These are phyloP conservation scores for Penicillium chermesinum DNA, from an alignment of 495 filamentous ascomycete genomes.

Conservation along the genomic window DNA sequence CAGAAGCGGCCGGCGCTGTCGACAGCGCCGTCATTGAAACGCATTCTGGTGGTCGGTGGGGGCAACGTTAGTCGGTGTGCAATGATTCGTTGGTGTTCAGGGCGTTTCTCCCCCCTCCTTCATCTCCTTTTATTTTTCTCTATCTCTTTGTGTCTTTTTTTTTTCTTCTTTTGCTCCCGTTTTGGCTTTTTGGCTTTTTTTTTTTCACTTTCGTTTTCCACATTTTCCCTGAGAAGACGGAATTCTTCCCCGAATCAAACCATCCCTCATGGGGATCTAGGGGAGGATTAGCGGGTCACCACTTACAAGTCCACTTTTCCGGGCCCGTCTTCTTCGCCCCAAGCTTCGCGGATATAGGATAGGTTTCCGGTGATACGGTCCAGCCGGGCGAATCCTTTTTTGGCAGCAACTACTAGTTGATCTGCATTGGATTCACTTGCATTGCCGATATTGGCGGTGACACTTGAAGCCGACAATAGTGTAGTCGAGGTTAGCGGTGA, in stretches of 20 bases:
- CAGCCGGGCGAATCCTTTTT: slow-evolving; percentile 72
- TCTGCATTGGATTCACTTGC: slow-evolving; percentile 54
- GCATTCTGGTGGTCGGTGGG: slow-evolving; percentile 37
- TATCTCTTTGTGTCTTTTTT: background rate
- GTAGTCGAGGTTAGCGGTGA: slow-evolving; percentile 9
- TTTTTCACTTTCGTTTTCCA: background rate
- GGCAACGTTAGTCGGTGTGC: slow-evolving; percentile 10
- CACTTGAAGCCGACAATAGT: slow-evolving; percentile 34
- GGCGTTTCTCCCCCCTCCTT: too few relatives aligned
- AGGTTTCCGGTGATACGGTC: slow-evolving; percentile 60
- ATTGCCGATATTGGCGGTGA: slow-evolving; percentile 74
- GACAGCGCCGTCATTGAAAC: slow-evolving; percentile 75
- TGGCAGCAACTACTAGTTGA: slow-evolving; percentile 71
- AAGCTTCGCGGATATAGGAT: slow-evolving; percentile 57
- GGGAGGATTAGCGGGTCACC: background rate
- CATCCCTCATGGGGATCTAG: background rate
- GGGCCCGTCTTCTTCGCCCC: slow-evolving; percentile 41
- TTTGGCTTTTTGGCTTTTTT: too few relatives aligned
- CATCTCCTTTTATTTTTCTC: too few relatives aligned
- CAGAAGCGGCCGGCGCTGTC: slow-evolving; percentile 82
- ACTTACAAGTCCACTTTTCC: slow-evolving; percentile 45
- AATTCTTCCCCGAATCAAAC: too few relatives aligned
- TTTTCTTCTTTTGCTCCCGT: background rate
- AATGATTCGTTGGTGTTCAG: background rate
- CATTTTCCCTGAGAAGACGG: background rate